These are phyloP conservation scores for Saccharomyces hybrid DNA, from an alignment of 1,139 yeast genomes.

Conservation along the genomic window DNA sequence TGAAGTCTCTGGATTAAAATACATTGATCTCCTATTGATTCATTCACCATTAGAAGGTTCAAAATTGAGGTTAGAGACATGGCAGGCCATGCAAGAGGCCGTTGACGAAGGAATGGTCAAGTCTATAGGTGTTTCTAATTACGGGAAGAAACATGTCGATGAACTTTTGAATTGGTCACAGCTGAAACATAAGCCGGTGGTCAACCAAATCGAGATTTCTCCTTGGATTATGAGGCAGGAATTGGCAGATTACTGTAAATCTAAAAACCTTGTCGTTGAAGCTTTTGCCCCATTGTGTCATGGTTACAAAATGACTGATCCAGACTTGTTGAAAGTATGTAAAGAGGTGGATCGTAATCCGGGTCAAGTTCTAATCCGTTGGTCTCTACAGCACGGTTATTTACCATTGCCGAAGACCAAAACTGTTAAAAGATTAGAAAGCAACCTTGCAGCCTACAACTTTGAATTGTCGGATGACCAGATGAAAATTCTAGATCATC, in stretches of 20 bases:
- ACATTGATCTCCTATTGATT: slow-evolving; percentile 44
- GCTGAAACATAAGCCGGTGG: slow-evolving; percentile 49
- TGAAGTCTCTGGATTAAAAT: slow-evolving; percentile 41
- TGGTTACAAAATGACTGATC: slow-evolving; percentile 46
- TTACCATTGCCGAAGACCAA: slow-evolving; percentile 67
- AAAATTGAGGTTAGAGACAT: slow-evolving; percentile 44
- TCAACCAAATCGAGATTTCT: slow-evolving; percentile 62
- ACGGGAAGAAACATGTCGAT: slow-evolving; percentile 52
- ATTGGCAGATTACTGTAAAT: slow-evolving; percentile 46
- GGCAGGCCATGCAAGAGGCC: slow-evolving; percentile 57
- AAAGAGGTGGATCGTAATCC: slow-evolving; percentile 31
- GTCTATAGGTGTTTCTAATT: slow-evolving; percentile 63
- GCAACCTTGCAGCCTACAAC: slow-evolving; percentile 39
- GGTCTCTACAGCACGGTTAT: slow-evolving; percentile 55
- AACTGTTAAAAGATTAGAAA: slow-evolving; percentile 42
- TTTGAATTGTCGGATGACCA: slow-evolving; percentile 46
- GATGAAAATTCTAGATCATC: slow-evolving; percentile 40
- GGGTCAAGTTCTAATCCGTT: slow-evolving; percentile 41
- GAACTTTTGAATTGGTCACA: slow-evolving; percentile 49
- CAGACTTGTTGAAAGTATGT: slow-evolving; percentile 38
- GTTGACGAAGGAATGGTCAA: slow-evolving; percentile 48
- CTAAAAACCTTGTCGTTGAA: slow-evolving; percentile 47
- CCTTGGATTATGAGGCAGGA: slow-evolving; percentile 72
- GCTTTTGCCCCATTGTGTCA: slow-evolving; percentile 70
- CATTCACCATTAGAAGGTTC: slow-evolving; percentile 57